These are phyloP conservation scores for Gaeumannomyces tritici DNA, from an alignment of 2,329 filamentous ascomycete species.

Conservation along the genomic window DNA sequence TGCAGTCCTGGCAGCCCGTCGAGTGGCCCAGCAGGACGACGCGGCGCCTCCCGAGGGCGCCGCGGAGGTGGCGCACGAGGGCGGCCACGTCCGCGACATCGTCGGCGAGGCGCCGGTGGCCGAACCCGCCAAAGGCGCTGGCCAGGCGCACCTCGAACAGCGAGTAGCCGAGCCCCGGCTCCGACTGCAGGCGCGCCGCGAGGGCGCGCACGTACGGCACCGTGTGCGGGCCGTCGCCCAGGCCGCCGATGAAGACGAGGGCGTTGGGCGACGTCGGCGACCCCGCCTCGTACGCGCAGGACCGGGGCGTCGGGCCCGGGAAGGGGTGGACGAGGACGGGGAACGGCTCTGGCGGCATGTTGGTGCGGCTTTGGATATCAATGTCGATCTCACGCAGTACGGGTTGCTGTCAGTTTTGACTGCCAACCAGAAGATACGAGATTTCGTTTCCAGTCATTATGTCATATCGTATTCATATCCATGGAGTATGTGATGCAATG, in stretches of 20 bases:
- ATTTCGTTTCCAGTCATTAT: too few species aligned
- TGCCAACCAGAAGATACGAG: too few species aligned
- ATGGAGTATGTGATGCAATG: too few species aligned
- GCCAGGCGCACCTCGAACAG: conserved; percentile 47
- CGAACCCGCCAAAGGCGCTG: conserved; percentile 44
- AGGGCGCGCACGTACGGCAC: conserved; percentile 45
- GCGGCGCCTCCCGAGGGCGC: conserved; percentile 33
- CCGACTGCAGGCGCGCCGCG: conserved; percentile 28
- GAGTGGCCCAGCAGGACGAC: conserved; percentile 50
- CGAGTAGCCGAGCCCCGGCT: conserved; percentile 34
- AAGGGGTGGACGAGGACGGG: conserved; percentile 17
- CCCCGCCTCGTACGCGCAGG: conserved; percentile 15
- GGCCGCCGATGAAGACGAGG: conserved; percentile 60
- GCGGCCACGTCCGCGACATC: conserved; percentile 45
- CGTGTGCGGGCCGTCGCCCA: conserved; percentile 60
- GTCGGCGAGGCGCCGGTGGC: conserved; percentile 36
- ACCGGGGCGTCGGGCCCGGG: conserved; percentile 11
- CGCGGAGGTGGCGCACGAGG: conserved; percentile 43
- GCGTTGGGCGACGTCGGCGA: conserved; percentile 33
- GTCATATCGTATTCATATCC: too few species aligned
- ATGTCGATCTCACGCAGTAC: too few species aligned
- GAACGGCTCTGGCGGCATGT: conserved; percentile 7
- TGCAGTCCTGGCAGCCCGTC: conserved; percentile 49
- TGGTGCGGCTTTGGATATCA: background rate
- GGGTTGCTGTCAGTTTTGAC: too few species aligned